Conservation (phyloP, 768 basidiomycete genomes). For the Tricholomella constricta region DNA sequence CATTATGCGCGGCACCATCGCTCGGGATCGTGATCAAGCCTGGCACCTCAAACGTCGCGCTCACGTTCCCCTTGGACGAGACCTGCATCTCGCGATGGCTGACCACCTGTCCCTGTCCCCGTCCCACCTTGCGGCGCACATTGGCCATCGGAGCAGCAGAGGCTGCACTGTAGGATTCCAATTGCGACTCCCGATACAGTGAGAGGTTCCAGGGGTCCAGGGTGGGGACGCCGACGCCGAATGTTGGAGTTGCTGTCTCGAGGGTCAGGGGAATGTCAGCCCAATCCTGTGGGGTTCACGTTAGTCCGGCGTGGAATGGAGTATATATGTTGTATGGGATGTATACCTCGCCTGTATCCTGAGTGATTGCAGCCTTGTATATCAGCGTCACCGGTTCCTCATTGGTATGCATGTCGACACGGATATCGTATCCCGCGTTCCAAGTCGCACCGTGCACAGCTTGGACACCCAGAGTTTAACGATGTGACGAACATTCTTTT, state of each 20-base stretch:
- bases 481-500: background rate
- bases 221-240: slow-evolving; percentile 35
- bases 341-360: slow-evolving; percentile 41
- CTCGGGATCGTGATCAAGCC: slow-evolving; percentile 15
- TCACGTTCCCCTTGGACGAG: slow-evolving; percentile 8
- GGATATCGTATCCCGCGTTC: slow-evolving; percentile 37
- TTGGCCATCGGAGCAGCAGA: background rate
- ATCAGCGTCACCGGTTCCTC: slow-evolving; percentile 33
- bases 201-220: slow-evolving; percentile 39
- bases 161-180: background rate
- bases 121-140: background rate
- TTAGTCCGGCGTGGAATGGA: too few species aligned
- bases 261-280: slow-evolving; percentile 26
- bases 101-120: background rate
- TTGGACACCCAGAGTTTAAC: background rate
- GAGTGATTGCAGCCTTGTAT: slow-evolving; percentile 42
- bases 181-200: background rate
- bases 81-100: background rate
- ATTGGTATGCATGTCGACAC: slow-evolving; percentile 35
- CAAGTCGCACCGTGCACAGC: slow-evolving; percentile 32
- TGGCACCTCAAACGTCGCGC: slow-evolving; percentile 13
- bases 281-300: slow-evolving; percentile 10
- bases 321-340: too few species aligned
- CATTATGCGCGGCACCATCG: slow-evolving; percentile 14
- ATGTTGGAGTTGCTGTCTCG: slow-evolving; percentile 43